Evolutionary conservation across 2,329 filamentous ascomycete species (phyloP).

Genomic region (Cercospora sojina): DNA sequence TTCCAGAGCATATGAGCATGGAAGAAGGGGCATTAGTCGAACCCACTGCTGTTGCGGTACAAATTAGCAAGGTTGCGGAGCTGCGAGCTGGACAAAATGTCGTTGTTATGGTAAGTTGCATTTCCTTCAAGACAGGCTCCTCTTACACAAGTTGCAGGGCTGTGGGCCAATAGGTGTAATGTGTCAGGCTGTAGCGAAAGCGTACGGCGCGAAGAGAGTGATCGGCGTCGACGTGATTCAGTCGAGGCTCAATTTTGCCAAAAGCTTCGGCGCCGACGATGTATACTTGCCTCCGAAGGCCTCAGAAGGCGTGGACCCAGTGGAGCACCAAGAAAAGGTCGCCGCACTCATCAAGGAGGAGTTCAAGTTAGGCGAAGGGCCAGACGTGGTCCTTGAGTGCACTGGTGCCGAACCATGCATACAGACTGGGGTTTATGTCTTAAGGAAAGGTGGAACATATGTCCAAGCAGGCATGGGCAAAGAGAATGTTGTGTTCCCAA

Average conservation of each 20-base stretch:
- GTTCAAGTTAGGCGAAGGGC: conserved; percentile 46
- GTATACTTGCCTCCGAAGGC: conserved; percentile 44
- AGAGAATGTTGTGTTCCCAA: conserved; percentile 53
- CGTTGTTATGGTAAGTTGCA: conserved; percentile 41
- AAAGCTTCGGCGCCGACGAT: conserved; percentile 46
- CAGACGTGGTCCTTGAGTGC: conserved; percentile 53
- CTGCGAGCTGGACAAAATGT: conserved; percentile 45
- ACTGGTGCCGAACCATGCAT: conserved; percentile 52
- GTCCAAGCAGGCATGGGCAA: conserved; percentile 56
- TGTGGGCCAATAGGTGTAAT: conserved; percentile 69
- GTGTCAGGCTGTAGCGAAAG: conserved; percentile 77
- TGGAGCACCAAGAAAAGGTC: conserved; percentile 42
- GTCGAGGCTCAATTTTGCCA: conserved; percentile 73
- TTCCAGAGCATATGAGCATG: conserved; percentile 48
- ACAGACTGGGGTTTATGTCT: conserved; percentile 47
- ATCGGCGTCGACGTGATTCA: conserved; percentile 81
- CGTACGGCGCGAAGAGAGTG: conserved; percentile 76
- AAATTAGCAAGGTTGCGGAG: conserved; percentile 43
- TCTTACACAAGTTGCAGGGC: conserved; percentile 28
- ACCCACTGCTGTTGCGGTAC: conserved; percentile 54
- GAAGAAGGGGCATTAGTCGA: conserved; percentile 57
- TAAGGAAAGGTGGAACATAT: conserved; percentile 48
- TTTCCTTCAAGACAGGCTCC: neutral
- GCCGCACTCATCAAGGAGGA: conserved; percentile 43
- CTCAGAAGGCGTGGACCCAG: conserved; percentile 36